These are phyloP conservation scores for Pichia cactophila DNA, from an alignment of 1,139 yeast species.

Conservation along the genomic window DNA sequence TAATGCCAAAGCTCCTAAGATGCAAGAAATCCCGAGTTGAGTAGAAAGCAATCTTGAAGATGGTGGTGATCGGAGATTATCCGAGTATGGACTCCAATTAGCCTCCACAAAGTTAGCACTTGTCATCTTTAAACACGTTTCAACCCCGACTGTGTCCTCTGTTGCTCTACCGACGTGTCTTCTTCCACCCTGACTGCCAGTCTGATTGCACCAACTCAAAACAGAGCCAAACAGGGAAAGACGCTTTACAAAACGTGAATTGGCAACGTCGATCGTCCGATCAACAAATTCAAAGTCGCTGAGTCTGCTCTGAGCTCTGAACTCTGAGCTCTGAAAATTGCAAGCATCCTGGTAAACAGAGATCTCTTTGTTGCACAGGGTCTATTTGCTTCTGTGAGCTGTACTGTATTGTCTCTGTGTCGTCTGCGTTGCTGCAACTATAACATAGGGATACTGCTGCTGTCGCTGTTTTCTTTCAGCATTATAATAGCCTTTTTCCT, in stretches of 20 bases:
- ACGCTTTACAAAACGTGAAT: too few species aligned
- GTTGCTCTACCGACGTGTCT: too few species aligned
- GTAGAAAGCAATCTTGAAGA: slow-evolving; percentile 27
- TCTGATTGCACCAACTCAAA: too few species aligned
- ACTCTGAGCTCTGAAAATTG: too few species aligned
- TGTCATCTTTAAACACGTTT: neutral
- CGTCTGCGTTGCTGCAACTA: neutral
- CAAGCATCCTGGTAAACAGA: too few species aligned
- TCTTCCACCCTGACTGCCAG: too few species aligned
- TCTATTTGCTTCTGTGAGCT: neutral
- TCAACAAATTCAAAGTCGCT: neutral
- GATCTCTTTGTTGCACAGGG: neutral
- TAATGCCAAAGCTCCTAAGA: slow-evolving; percentile 40
- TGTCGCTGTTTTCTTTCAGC: neutral
- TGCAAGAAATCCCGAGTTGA: slow-evolving; percentile 38
- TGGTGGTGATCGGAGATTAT: slow-evolving; percentile 26
- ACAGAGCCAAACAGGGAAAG: too few species aligned
- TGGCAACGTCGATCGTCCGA: neutral
- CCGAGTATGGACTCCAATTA: slow-evolving; percentile 5
- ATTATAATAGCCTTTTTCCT: neutral
- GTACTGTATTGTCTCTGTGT: neutral
- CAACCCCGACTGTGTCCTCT: too few species aligned
- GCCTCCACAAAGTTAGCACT: neutral
- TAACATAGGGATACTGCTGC: neutral
- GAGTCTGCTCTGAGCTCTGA: too few species aligned